phyloP scores from a whole-genome alignment of 768 basidiomycete species.

The Termitomyces sp. region DNA sequence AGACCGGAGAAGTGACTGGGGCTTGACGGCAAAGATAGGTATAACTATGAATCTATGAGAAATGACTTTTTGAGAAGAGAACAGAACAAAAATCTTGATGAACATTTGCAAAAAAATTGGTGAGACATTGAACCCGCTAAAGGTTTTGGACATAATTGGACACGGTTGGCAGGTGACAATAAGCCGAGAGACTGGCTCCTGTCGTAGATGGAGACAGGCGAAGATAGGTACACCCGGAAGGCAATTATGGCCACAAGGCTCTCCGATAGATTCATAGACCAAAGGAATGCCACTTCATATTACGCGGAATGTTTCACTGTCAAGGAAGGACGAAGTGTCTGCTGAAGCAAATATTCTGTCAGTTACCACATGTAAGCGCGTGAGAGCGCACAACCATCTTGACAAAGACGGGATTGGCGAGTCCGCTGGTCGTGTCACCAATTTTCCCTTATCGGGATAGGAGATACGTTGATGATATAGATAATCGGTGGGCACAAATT shows the following conservation, averaged over 20 bases:
- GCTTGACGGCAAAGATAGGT: background rate
- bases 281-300: background rate
- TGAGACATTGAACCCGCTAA: background rate
- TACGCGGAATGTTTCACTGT: background rate
- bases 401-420: background rate
- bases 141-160: background rate
- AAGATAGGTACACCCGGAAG: background rate
- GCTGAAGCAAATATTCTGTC: background rate
- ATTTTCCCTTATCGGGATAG: background rate
- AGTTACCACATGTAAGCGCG: background rate
- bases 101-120: background rate
- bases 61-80: background rate
- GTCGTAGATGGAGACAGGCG: background rate
- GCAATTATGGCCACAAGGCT: no score
- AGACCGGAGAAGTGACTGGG: background rate
- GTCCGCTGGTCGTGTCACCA: background rate
- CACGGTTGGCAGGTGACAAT: background rate
- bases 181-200: background rate
- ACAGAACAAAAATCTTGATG: background rate
- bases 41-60: background rate
- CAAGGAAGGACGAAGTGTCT: background rate
- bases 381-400: slow-evolving; percentile 6
- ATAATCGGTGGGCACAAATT: background rate
- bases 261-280: no score
- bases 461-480: background rate